Evolutionary conservation across 805 yeast species (phyloP).

Genomic region (Metschnikowia noctiluminum): DNA sequence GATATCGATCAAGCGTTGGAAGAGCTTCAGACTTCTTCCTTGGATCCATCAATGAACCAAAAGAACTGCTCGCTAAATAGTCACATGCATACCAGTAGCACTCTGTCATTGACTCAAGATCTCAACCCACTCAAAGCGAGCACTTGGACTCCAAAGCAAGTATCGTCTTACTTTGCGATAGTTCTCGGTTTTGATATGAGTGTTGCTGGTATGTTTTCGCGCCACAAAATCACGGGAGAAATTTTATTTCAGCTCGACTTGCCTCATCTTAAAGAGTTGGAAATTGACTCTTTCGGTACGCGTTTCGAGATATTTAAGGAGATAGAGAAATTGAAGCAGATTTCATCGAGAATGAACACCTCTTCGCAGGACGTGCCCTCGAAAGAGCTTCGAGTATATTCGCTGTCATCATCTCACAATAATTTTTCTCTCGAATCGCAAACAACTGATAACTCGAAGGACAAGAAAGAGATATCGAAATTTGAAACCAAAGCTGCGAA

Average conservation of each 20-base stretch:
- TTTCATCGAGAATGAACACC: conserved; percentile 10
- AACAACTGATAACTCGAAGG: neutral
- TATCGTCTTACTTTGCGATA: conserved; percentile 67
- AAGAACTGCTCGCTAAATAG: neutral
- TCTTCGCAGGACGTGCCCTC: neutral
- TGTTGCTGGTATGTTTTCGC: conserved; percentile 75
- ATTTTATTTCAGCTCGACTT: conserved; percentile 84
- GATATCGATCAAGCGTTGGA: conserved; percentile 73
- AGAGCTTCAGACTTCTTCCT: conserved; percentile 44
- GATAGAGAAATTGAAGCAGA: conserved; percentile 61
- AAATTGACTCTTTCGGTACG: conserved; percentile 89
- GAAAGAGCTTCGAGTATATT: neutral
- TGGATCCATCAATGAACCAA: conserved; percentile 13
- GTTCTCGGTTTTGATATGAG: conserved; percentile 68
- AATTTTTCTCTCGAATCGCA: conserved; percentile 22
- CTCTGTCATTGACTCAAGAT: conserved; percentile 20
- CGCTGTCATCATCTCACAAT: conserved; percentile 4
- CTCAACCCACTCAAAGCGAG: conserved; percentile 49
- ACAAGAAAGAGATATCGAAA: neutral
- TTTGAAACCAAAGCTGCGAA: conserved; percentile 8
- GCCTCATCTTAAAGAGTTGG: conserved; percentile 84
- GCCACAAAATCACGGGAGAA: conserved; percentile 85
- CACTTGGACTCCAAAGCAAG: conserved; percentile 85
- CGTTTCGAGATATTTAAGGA: conserved; percentile 89
- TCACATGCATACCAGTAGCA: conserved; percentile 8